Percentiles rank a stretch among this genome's conserved stretches.
Evolutionary conservation across 768 basidiomycete species (phyloP).

Genomic region (Kwoniella shandongensis): DNA sequence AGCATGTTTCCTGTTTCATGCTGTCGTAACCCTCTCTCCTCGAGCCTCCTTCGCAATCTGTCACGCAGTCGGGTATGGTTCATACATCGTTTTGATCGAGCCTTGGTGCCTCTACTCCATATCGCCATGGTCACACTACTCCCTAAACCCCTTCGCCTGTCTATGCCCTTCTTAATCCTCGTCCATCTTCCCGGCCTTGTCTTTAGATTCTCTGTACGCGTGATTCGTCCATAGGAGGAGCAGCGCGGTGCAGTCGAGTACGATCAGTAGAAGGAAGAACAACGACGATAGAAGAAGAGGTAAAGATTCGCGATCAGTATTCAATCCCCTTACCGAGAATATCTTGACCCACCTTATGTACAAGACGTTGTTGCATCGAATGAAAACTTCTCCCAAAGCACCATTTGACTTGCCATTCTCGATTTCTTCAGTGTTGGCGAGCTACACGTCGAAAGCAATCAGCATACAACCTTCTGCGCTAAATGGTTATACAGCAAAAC

Average conservation of each 20-base stretch:
- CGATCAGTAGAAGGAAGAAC: background rate
- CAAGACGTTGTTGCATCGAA: constrained; percentile 91
- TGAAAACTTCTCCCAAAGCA: constrained; percentile 97
- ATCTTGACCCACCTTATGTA: constrained; percentile 62
- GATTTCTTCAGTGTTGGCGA: constrained; percentile 98
- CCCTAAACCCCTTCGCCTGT: background rate
- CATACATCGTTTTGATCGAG: constrained; percentile 2
- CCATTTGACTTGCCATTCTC: constrained; percentile 95
- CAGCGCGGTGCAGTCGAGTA: too few relatives aligned
- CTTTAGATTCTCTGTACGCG: constrained; percentile 33
- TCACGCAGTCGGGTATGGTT: constrained; percentile 6
- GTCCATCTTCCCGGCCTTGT: constrained; percentile 35
- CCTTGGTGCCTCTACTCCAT: background rate
- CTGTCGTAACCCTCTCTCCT: too few relatives aligned
- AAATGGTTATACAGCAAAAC: too few relatives aligned
- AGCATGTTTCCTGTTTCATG: too few relatives aligned
- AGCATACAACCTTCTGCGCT: background rate
- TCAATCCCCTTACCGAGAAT: background rate
- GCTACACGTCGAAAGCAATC: constrained; percentile 57
- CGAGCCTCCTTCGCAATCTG: too few relatives aligned
- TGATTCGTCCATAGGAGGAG: too few relatives aligned
- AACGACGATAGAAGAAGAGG: background rate
- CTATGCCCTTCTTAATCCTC: too few relatives aligned
- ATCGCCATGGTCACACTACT: background rate
- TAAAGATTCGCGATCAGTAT: background rate